A percentile compares a stretch with the other conserved stretches of the same genome.
Evolutionary conservation across 2,329 filamentous ascomycete species (phyloP).

Genomic region (Ceratocystis cubensis): DNA sequence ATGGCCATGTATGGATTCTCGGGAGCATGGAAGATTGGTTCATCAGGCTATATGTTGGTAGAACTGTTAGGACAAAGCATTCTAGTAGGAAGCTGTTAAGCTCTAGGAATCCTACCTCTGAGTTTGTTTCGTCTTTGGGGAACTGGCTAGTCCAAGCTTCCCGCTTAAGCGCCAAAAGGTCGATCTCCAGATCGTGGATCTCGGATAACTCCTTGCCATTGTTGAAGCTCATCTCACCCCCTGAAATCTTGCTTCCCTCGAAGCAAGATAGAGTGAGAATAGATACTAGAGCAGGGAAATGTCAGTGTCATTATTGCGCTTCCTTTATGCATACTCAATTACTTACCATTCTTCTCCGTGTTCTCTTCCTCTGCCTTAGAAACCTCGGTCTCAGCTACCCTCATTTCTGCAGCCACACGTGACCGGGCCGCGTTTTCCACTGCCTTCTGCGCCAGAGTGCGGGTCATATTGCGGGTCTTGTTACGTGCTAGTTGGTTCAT

Average conservation of each 20-base stretch:
- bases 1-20: conserved; percentile 2
- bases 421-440: background rate
- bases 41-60: background rate
- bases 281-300: background rate
- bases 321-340: too few relatives aligned
- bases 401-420: background rate
- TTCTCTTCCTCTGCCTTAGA: background rate
- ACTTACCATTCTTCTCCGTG: background rate
- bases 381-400: background rate
- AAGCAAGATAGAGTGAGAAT: background rate
- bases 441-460: background rate
- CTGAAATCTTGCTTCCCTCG: background rate
- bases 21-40: background rate
- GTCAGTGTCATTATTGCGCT: background rate
- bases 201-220: background rate
- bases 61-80: background rate
- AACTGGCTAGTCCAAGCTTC: background rate
- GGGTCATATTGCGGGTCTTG: conserved; percentile 2
- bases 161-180: background rate
- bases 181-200: background rate
- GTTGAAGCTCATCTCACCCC: background rate
- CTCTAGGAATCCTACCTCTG: background rate
- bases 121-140: background rate
- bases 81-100: background rate
- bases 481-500: conserved; percentile 3